Percentiles rank a stretch among this genome's conserved stretches.
Conservation (phyloP, 179 eudicot species). For the Kewa caespitosa region DNA sequence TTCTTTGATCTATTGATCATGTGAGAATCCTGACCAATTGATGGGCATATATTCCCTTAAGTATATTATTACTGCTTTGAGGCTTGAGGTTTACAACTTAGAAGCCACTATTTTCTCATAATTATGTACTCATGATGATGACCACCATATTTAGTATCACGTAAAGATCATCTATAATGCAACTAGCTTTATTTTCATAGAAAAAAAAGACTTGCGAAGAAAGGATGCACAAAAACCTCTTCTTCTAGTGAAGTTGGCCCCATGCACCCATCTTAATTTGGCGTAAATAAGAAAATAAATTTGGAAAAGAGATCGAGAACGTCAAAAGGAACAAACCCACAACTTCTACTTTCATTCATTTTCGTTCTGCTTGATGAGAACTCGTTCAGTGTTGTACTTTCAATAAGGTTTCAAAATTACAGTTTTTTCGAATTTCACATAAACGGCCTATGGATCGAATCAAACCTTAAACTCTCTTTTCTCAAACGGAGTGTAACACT, state of each 20-base stretch:
- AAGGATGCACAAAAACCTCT: neutral
- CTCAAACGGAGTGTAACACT: too few relatives aligned
- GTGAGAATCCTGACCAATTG: neutral
- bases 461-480: too few relatives aligned
- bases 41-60: neutral
- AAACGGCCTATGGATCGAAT: too few relatives aligned
- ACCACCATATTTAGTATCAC: neutral
- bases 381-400: too few relatives aligned
- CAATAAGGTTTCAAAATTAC: too few relatives aligned
- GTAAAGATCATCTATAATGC: neutral
- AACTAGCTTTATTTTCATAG: neutral
- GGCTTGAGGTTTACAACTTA: conserved; percentile 19
- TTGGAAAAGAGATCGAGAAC: too few relatives aligned
- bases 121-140: conserved; percentile 12
- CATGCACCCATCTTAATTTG: neutral
- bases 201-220: neutral
- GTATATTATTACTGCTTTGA: neutral
- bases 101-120: conserved; percentile 2
- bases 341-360: too few relatives aligned
- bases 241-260: neutral
- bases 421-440: too few relatives aligned
- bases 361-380: too few relatives aligned
- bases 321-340: too few relatives aligned
- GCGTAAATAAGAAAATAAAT: neutral
- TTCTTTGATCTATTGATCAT: too few relatives aligned